Percentiles rank a stretch among this genome's conserved stretches.
Evolutionary conservation across 352 stramenopile species (phyloP).

Genomic region (Pythium myriotylum): DNA sequence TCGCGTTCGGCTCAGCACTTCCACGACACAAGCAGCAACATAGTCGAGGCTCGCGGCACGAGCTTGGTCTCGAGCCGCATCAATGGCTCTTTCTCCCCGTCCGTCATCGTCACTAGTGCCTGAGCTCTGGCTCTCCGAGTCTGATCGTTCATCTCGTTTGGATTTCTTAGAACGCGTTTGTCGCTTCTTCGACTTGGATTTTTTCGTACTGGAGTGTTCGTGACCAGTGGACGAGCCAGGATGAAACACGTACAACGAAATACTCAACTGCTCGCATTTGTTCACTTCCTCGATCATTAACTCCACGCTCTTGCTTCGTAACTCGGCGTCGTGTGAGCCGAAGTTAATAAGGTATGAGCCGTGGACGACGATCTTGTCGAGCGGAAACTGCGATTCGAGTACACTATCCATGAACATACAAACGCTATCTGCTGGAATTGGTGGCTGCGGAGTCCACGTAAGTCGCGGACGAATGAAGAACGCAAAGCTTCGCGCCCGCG

Average conservation of each 20-base stretch:
- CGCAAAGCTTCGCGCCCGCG: constrained; percentile 29
- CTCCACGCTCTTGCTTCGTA: constrained; percentile 38
- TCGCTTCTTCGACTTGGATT: neutral
- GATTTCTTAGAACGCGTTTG: neutral
- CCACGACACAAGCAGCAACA: constrained; percentile 32
- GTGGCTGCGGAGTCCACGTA: constrained; percentile 27
- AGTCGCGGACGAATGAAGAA: constrained; percentile 47
- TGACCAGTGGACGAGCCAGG: constrained; percentile 35
- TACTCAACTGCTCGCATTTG: constrained; percentile 40
- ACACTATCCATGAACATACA: no score
- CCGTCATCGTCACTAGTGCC: neutral
- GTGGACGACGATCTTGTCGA: constrained; percentile 37
- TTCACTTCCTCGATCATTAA: constrained; percentile 46
- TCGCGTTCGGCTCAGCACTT: constrained; percentile 31
- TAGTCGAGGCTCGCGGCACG: constrained; percentile 27
- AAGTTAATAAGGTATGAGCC: constrained; percentile 52
- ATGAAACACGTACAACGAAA: constrained; percentile 49
- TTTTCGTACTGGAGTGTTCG: neutral
- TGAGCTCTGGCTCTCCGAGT: neutral
- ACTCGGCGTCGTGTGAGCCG: constrained; percentile 34
- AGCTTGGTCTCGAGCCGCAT: constrained; percentile 11
- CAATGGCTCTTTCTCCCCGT: constrained; percentile 7
- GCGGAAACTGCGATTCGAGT: constrained; percentile 11
- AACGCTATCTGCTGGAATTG: constrained; percentile 22
- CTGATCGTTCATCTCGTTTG: neutral